Evolutionary conservation across 148 eudicot genomes (phyloP).

Genomic region (Vaccinium darrowii): DNA sequence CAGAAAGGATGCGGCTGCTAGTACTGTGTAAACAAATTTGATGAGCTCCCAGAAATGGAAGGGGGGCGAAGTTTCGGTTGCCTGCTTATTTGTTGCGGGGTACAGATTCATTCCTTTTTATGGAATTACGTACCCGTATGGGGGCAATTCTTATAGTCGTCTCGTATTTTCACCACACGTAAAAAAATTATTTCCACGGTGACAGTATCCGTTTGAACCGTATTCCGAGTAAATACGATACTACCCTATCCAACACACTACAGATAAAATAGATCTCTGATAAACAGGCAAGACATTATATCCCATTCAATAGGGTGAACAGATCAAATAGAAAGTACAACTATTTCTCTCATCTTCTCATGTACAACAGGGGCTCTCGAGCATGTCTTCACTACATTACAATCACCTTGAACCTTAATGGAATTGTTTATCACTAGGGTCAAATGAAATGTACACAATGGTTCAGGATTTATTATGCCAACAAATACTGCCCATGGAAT

Average conservation of each 20-base stretch:
- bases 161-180: not conserved
- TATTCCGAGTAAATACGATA: too few species aligned
- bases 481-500: not conserved
- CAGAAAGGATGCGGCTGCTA: not conserved
- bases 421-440: not conserved
- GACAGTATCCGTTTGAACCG: not conserved
- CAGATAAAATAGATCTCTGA: not conserved
- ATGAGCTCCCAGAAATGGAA: too few species aligned
- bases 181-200: not conserved
- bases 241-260: not conserved
- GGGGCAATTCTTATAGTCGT: not conserved
- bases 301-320: not conserved
- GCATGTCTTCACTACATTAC: not conserved
- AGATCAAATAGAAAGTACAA: not conserved
- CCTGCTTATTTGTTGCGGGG: not conserved
- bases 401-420: not conserved
- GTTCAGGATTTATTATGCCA: not conserved
- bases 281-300: not conserved
- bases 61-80: too few species aligned
- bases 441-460: not conserved
- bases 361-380: constrained; percentile 9
- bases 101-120: not conserved
- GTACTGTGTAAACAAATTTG: not conserved
- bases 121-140: too few species aligned
- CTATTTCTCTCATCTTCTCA: not conserved